Evolutionary conservation across 1,139 yeast genomes (phyloP), one percentile per base, ranked within the genome.

Genomic region (Taphrina communis): DNA sequence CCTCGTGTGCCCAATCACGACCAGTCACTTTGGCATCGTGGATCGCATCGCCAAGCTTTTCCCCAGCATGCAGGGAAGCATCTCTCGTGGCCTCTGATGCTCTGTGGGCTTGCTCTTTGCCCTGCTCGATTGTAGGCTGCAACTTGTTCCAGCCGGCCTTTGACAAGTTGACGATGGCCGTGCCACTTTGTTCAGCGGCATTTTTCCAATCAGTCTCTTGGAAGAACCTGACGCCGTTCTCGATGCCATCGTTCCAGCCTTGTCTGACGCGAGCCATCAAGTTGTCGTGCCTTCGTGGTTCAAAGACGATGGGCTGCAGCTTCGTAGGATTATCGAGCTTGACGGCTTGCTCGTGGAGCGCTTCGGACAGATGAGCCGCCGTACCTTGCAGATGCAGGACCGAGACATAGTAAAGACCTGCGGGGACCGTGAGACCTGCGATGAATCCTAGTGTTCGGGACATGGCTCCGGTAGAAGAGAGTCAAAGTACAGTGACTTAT

Each of bases 351-450:
- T 63, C 55, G 19, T 63, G 61, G 25, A 63, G 67, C 46, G 67
- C 14, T 19, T 57, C 52, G 25, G 59, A 56, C 25, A 63, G 31
- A 19, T 63, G 48, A 7, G 55, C 56, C 5, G 67, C 57, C 11
- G 67, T 63, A n/a, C 67, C 67, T 2, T 55, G 52, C 38, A 63
- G 55, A 31, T 63, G 67, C 19, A 63, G 36, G n/a, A 50, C 59
- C 14, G 67, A 63, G 38, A 63, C 42, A 51, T 63, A 63, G 56
- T 63, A 63, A 6, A 63, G 36, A 6, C 67, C 61, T 8, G 67
- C 67, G 17, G 67, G 61, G n/a, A 63, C 67, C 5, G 67, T 63
- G 7, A 63, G 61, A 5, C 67, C 67, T 3, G 67, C 67, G 31
- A 63, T 55, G 48, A 63, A 55, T 21, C 67, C 67, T 5, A 63